phyloP scores from a whole-genome alignment of 2,329 filamentous ascomycete genomes.

The Penicillium crustosum region DNA sequence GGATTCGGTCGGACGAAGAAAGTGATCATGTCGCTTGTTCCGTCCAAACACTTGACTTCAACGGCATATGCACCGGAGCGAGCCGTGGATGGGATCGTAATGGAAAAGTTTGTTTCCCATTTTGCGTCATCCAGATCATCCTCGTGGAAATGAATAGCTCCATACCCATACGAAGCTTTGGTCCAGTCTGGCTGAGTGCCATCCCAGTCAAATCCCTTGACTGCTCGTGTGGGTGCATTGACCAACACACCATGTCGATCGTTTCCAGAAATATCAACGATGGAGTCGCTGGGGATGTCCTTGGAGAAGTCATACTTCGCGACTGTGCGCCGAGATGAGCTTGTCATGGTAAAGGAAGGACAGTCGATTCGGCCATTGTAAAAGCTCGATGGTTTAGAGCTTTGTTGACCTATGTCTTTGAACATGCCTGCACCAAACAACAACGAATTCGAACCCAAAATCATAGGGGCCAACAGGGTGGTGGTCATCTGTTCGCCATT shows the following conservation, averaged over 20 bases:
- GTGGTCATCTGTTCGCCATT: background rate
- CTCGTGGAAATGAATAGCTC: constrained; percentile 43
- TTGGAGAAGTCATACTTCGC: background rate
- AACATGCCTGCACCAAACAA: constrained; percentile 1
- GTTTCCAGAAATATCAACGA: constrained; percentile 26
- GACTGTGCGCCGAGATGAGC: background rate
- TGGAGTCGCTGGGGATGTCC: background rate
- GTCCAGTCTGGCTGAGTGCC: constrained; percentile 32
- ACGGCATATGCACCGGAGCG: constrained; percentile 33
- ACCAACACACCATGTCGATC: constrained; percentile 29
- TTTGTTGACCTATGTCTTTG: background rate
- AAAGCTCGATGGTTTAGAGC: background rate
- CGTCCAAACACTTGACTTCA: constrained; percentile 12
- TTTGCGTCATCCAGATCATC: constrained; percentile 41
- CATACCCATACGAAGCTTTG: constrained; percentile 37
- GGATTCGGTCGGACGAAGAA: constrained; percentile 36
- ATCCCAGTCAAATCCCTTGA: constrained; percentile 38
- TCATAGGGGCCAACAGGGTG: background rate
- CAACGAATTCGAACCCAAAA: background rate
- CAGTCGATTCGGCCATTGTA: constrained; percentile 1
- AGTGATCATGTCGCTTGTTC: constrained; percentile 31
- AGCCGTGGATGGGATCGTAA: constrained; percentile 3
- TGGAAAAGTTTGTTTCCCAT: constrained; percentile 38
- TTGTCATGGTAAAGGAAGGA: background rate
- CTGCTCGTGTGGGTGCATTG: constrained; percentile 37